phyloP scores from a whole-genome alignment of 1,139 yeast species.

The Debaryomycetaceae sp. region DNA sequence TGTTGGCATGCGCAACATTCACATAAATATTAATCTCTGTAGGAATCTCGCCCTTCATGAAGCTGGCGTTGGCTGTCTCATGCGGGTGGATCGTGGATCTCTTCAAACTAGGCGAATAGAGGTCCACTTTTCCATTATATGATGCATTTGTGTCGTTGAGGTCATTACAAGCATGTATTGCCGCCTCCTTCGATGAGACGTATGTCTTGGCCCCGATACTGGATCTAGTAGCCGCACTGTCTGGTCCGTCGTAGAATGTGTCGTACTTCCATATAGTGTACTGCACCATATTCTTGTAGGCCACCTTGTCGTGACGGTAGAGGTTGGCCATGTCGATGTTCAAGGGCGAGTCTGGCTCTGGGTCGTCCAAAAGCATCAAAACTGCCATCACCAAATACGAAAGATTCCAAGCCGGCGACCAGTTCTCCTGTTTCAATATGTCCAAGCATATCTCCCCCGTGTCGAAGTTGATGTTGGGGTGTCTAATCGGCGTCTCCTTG shows the following conservation, averaged over 20 bases:
- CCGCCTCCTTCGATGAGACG: neutral
- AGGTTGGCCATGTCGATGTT: slow-evolving; percentile 85
- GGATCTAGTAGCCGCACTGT: neutral
- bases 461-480: slow-evolving; percentile 66
- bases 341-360: slow-evolving; percentile 84
- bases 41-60: neutral
- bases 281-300: slow-evolving; percentile 62
- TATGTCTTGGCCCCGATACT: slow-evolving; percentile 3
- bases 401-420: slow-evolving; percentile 92
- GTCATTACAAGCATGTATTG: neutral
- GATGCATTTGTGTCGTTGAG: slow-evolving; percentile 1
- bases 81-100: neutral
- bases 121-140: slow-evolving; percentile 1
- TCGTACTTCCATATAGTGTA: slow-evolving; percentile 53
- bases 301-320: slow-evolving; percentile 46
- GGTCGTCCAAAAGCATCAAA: slow-evolving; percentile 62
- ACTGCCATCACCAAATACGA: slow-evolving; percentile 70
- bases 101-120: neutral
- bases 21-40: neutral
- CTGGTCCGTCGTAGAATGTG: slow-evolving; percentile 11
- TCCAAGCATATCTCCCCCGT: slow-evolving; percentile 88
- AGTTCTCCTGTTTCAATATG: slow-evolving; percentile 56
- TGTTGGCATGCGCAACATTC: neutral
- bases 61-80: neutral
- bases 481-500: slow-evolving; percentile 49